These are phyloP conservation scores for Pleodorina starrii DNA, from an alignment of 139 green algal species.

Conservation along the genomic window DNA sequence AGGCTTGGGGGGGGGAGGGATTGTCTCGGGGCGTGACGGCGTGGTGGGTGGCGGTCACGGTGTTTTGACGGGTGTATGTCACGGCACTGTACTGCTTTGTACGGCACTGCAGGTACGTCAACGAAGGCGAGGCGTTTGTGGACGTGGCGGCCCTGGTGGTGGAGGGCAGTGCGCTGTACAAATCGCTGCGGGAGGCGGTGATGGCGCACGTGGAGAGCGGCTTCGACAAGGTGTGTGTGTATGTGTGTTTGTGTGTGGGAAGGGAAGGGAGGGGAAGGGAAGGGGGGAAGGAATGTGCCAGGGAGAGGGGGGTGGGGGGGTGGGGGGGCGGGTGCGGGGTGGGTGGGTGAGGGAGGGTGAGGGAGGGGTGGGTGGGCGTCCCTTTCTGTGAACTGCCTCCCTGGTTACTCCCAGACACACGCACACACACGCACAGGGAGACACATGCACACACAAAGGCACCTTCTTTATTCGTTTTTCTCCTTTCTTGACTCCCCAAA, in stretches of 20 bases:
- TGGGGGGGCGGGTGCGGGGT: too few relatives aligned
- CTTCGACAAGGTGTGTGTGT: slow-evolving; percentile 23
- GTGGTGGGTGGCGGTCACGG: too few relatives aligned
- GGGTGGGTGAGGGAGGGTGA: too few relatives aligned
- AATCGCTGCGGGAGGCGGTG: neutral
- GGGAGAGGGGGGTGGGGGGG: too few relatives aligned
- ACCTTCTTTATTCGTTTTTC: neutral
- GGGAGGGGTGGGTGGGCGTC: too few relatives aligned
- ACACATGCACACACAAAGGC: neutral
- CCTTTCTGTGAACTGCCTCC: too few relatives aligned
- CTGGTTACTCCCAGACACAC: too few relatives aligned
- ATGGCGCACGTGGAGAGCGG: slow-evolving; percentile 43
- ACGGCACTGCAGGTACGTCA: neutral
- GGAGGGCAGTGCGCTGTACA: slow-evolving; percentile 12
- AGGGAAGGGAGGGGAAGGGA: too few relatives aligned
- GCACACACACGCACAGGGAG: too few relatives aligned
- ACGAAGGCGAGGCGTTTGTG: neutral
- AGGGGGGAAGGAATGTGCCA: neutral
- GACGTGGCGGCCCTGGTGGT: slow-evolving; percentile 19
- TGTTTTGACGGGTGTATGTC: neutral
- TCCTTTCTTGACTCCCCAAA: neutral
- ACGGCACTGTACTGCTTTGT: neutral
- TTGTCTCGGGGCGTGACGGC: too few relatives aligned
- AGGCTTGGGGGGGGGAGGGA: too few relatives aligned
- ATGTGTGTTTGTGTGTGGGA: too few relatives aligned